Conservation (phyloP, 2,329 filamentous ascomycete species). For the Fusarium globosum region DNA sequence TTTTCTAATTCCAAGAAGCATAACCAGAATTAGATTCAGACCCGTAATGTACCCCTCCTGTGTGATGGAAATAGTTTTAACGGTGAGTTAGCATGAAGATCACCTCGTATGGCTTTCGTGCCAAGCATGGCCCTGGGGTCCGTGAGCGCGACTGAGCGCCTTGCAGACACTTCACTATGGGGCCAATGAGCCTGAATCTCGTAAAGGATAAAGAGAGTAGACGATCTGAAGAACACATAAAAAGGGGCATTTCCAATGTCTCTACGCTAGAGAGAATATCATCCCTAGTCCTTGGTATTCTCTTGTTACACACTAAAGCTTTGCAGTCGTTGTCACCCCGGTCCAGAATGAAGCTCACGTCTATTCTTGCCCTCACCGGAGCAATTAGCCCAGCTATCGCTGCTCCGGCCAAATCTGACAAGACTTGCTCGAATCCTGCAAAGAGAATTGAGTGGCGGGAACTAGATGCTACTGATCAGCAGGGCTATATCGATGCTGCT, state of each 20-base stretch:
- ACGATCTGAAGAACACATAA: rapidly evolving
- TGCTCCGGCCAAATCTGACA: not conserved
- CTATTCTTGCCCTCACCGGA: not conserved
- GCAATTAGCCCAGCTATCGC: not conserved
- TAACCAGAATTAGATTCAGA: not conserved
- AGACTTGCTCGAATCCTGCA: not conserved
- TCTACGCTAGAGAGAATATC: rapidly evolving
- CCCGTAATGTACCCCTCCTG: rapidly evolving
- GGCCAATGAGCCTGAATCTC: not conserved
- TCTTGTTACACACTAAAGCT: rapidly evolving
- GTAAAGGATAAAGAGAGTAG: not conserved
- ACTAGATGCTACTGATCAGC: not conserved
- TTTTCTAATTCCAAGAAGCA: not conserved
- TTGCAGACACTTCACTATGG: not conserved
- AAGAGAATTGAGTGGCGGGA: constrained; percentile 17
- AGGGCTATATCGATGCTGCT: constrained; percentile 8
- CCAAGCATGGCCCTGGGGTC: not conserved
- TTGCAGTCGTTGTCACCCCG: too few relatives aligned
- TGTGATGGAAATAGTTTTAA: not conserved
- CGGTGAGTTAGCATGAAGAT: not conserved
- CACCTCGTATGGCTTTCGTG: not conserved
- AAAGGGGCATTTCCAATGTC: rapidly evolving
- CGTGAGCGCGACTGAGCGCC: not conserved
- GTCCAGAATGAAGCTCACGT: not conserved
- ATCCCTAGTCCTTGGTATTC: rapidly evolving